phyloP scores from a whole-genome alignment of 2,329 filamentous ascomycete species.

The Curvularia lunata region DNA sequence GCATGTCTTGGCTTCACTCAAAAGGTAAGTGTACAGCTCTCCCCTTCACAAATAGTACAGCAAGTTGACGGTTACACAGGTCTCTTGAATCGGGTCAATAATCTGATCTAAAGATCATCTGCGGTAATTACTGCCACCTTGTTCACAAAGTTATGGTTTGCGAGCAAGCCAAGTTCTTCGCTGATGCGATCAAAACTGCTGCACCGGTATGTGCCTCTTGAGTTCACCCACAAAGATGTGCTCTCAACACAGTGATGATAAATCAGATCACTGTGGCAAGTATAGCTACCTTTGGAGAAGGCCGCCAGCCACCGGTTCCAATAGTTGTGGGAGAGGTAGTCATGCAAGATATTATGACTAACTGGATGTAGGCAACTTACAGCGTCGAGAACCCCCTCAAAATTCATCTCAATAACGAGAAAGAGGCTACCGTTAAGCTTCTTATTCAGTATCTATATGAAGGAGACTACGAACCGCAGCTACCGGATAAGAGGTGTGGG shows the following conservation, averaged over 20 bases:
- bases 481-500: neutral
- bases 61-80: neutral
- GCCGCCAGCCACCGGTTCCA: too few species aligned
- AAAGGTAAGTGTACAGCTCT: neutral
- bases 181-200: neutral
- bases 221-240: too few species aligned
- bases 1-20: neutral
- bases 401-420: slow-evolving; percentile 3
- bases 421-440: neutral
- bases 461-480: neutral
- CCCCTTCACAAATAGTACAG: neutral
- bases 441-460: neutral
- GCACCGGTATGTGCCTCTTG: neutral
- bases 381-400: too few species aligned
- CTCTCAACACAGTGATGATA: too few species aligned
- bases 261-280: too few species aligned
- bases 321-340: too few species aligned
- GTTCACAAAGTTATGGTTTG: slow-evolving; percentile 1
- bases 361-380: too few species aligned
- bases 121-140: neutral
- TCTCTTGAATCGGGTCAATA: neutral
- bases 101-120: neutral
- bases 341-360: neutral
- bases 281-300: too few species aligned
- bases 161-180: neutral